Percentiles rank a stretch among this genome's conserved stretches.
phyloP scores from a whole-genome alignment of 257 asterid species.

The Cinchona pubescens region DNA sequence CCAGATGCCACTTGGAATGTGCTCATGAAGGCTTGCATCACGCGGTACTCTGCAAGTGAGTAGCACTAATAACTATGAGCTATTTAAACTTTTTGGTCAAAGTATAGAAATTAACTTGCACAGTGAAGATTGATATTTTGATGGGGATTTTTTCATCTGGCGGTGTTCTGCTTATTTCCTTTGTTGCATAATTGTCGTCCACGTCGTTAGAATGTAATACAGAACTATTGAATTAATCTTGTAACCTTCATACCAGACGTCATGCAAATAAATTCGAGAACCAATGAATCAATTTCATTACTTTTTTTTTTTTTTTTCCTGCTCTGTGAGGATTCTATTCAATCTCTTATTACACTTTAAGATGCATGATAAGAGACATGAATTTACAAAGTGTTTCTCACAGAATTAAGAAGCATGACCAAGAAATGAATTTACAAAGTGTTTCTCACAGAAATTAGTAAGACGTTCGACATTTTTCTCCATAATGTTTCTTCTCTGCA shows the following conservation, averaged over 20 bases:
- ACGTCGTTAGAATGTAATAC: not conserved
- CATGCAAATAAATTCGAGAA: not conserved
- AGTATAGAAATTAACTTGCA: not conserved
- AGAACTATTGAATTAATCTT: not conserved
- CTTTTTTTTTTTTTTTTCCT: too few relatives aligned
- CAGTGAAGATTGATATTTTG: not conserved
- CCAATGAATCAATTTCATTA: not conserved
- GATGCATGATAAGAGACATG: not conserved
- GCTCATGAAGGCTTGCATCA: conserved; percentile 83
- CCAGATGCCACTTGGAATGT: conserved; percentile 84
- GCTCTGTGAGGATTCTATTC: not conserved
- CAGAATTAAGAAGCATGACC: not conserved
- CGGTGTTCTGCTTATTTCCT: not conserved
- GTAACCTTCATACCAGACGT: not conserved
- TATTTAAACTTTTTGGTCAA: conserved; percentile 9
- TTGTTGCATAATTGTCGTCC: not conserved
- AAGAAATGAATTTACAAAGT: not conserved
- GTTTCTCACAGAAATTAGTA: not conserved
- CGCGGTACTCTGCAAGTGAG: conserved; percentile 75
- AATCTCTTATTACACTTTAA: not conserved
- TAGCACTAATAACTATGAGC: conserved; percentile 13
- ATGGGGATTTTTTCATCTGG: not conserved
- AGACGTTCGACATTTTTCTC: not conserved
- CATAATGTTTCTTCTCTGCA: too few relatives aligned
- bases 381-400: not conserved